Conservation (phyloP, 2,329 filamentous ascomycete species). For the Huntiella decipiens region DNA sequence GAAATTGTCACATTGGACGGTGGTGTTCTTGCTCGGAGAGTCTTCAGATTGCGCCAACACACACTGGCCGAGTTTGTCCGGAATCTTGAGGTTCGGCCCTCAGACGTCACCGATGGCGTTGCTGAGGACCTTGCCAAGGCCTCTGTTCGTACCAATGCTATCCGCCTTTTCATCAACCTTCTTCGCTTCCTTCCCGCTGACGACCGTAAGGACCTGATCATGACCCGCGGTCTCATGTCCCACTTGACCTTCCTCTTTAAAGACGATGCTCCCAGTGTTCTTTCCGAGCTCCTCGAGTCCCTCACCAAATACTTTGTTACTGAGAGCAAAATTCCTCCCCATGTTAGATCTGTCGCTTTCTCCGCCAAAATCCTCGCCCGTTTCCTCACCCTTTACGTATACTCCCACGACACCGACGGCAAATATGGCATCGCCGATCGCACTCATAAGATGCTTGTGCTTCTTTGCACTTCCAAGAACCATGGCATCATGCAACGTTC, state of each 20-base stretch:
- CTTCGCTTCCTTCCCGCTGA: conserved; percentile 60
- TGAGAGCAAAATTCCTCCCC: conserved; percentile 54
- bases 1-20: conserved; percentile 78
- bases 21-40: conserved; percentile 54
- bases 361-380: conserved; percentile 55
- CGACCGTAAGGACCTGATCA: conserved; percentile 64
- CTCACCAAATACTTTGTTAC: conserved; percentile 53
- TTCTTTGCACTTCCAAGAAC: conserved; percentile 52
- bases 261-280: conserved; percentile 56
- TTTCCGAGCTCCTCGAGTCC: conserved; percentile 54
- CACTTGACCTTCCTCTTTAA: conserved; percentile 64
- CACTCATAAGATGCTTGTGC: conserved; percentile 56
- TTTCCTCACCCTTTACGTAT: conserved; percentile 52
- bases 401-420: conserved; percentile 30
- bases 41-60: conserved; percentile 60
- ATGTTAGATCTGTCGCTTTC: conserved; percentile 56
- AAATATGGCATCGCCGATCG: conserved; percentile 39
- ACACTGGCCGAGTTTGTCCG: conserved; percentile 65
- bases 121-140: conserved; percentile 48
- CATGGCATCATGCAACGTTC: conserved; percentile 60
- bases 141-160: conserved; percentile 64
- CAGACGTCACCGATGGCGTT: conserved; percentile 25
- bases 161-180: conserved; percentile 62
- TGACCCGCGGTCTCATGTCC: conserved; percentile 61
- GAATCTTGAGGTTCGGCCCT: conserved; percentile 54